Evolutionary conservation across 148 eudicot species (phyloP), one percentile per base, ranked within the genome.

Genomic region (Rhododendron williamsianum): DNA sequence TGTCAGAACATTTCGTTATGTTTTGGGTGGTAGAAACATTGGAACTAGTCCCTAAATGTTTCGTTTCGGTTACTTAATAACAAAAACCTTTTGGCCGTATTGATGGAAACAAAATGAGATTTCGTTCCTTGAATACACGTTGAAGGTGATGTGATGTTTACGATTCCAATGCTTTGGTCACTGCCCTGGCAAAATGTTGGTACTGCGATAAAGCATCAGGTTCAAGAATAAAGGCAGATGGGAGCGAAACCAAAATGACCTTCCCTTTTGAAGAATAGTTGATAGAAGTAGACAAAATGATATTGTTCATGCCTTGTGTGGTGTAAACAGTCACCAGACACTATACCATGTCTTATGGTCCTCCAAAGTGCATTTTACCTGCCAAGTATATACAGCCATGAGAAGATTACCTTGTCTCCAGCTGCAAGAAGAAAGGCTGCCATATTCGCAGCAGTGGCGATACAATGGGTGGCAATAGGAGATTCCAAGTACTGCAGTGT

Each of bases 361-460:
- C 76, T 71, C 76, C 38, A 71, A 71, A 33, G 38, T 71, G 72
- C 33, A 65, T n/a, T 65, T 65, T 65, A 23, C 33, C 33, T 65
- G 30, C 72, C 72, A 25, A 65, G 72, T n/a, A 65, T 65, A 9
- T 65, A 65, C 11, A 8, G 38, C 6, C 36, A 33, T 12, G 76
- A 71, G 56, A 43, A 9, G 51, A 83, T 56, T 89, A 97, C 98
- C 95, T 93, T 97, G 56, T 92, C 94, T 65, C 99, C 99, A 88
- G 95, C 95, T 84, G 96, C 89, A 87, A 95, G 92, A 87, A 97
- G 91, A 88, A 94, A 95, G 81, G 90, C 98, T 36, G 98, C 94
- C 89, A 95, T 60, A 92, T 94, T 91, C 86, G 87, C 91, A 36
- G 95, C 98, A 86, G 88, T 88, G 82, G 94, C 95, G n/a, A 97